Evolutionary conservation across 768 basidiomycete genomes (phyloP).

Genomic region (Collybia mongolica): DNA sequence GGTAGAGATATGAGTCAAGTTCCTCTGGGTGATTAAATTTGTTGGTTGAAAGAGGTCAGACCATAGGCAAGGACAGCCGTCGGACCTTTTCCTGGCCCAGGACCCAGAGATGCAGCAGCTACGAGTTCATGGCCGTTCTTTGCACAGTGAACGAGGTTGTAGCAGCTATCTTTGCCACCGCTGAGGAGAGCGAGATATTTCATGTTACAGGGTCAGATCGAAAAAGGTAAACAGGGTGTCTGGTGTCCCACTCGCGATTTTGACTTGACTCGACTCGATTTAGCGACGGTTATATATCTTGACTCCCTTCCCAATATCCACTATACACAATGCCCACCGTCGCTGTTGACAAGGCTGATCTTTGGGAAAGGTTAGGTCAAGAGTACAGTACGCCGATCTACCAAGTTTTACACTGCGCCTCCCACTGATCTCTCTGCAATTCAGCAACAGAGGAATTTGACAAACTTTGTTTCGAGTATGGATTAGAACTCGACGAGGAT

Average conservation of each 20-base stretch:
- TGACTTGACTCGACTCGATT: slow-evolving; percentile 35
- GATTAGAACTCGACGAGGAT: slow-evolving; percentile 96
- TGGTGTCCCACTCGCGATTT: slow-evolving; percentile 20
- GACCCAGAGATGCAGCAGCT: slow-evolving; percentile 86
- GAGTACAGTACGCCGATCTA: slow-evolving; percentile 63
- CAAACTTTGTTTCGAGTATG: slow-evolving; percentile 94
- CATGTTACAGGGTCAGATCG: slow-evolving; percentile 42
- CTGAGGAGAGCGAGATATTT: slow-evolving; percentile 94
- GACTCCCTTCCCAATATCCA: slow-evolving; percentile 10
- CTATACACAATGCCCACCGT: slow-evolving; percentile 82
- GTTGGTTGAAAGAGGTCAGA: slow-evolving; percentile 18
- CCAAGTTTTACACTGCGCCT: background rate
- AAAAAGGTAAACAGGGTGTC: slow-evolving; percentile 16
- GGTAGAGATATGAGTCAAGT: slow-evolving; percentile 97
- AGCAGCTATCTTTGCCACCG: slow-evolving; percentile 98
- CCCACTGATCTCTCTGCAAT: slow-evolving; percentile 14
- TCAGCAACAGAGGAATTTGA: slow-evolving; percentile 94
- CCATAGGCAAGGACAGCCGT: slow-evolving; percentile 14
- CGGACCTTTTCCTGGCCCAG: slow-evolving; percentile 83
- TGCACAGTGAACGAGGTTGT: slow-evolving; percentile 87
- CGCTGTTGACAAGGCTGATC: slow-evolving; percentile 92
- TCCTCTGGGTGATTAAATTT: slow-evolving; percentile 66
- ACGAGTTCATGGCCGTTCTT: slow-evolving; percentile 85
- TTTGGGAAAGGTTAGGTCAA: slow-evolving; percentile 82
- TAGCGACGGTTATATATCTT: slow-evolving; percentile 6